These are phyloP conservation scores for Collybiopsis luxurians DNA, from an alignment of 768 basidiomycete genomes.

Conservation along the genomic window DNA sequence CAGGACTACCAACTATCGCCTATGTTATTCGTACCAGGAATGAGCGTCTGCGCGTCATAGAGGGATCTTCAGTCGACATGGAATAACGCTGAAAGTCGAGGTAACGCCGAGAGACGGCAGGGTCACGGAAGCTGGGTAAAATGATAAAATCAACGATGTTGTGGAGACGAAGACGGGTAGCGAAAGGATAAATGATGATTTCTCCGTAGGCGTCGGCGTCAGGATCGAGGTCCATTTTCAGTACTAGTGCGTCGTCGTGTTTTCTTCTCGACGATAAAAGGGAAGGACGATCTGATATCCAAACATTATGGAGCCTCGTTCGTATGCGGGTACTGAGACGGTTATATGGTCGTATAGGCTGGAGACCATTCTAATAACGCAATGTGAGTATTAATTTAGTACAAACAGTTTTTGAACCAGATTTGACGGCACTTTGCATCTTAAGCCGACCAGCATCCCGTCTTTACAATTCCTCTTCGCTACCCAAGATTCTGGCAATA, in stretches of 20 bases:
- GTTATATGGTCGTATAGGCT: slow-evolving; percentile 81
- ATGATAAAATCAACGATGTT: slow-evolving; percentile 90
- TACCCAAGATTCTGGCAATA: slow-evolving; percentile 72
- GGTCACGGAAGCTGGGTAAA: slow-evolving; percentile 91
- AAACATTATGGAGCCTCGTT: slow-evolving; percentile 92
- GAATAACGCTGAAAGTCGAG: too few species aligned
- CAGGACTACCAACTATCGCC: too few species aligned
- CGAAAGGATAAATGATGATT: slow-evolving; percentile 86
- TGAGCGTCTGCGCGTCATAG: too few species aligned
- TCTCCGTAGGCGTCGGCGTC: slow-evolving; percentile 70
- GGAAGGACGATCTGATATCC: slow-evolving; percentile 67
- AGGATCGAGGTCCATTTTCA: slow-evolving; percentile 71
- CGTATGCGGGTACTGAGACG: slow-evolving; percentile 96
- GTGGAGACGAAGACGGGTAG: slow-evolving; percentile 67
- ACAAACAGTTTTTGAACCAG: not conserved
- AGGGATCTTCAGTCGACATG: too few species aligned
- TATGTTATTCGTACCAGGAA: too few species aligned
- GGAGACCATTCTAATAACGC: slow-evolving; percentile 94
- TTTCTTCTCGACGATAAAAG: slow-evolving; percentile 80
- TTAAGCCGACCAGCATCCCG: slow-evolving; percentile 85
- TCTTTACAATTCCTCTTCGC: slow-evolving; percentile 81
- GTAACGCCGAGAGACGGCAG: slow-evolving; percentile 87
- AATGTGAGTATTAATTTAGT: slow-evolving; percentile 58
- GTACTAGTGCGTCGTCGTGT: slow-evolving; percentile 70
- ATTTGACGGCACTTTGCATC: slow-evolving; percentile 78